phyloP scores from a whole-genome alignment of 192 early-diverging fungal genomes.

The Coemansia sp. region DNA sequence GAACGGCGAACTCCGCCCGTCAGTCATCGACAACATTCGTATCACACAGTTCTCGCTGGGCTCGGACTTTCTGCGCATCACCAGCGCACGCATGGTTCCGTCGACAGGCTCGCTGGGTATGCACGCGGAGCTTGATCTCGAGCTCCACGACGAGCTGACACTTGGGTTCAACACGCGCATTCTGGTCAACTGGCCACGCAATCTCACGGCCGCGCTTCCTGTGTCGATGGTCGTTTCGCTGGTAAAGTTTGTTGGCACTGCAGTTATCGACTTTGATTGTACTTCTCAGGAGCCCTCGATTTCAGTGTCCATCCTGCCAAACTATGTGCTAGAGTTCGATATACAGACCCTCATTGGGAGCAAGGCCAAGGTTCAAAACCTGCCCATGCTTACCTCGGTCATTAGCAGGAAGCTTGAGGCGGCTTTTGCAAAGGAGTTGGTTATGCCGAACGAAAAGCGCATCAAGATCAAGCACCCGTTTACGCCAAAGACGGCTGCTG shows the following conservation, averaged over 20 bases:
- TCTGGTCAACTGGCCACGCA: slow-evolving; percentile 94
- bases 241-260: slow-evolving; percentile 86
- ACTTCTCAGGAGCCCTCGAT: slow-evolving; percentile 32
- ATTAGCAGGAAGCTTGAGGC: slow-evolving; percentile 71
- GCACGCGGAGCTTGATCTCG: slow-evolving; percentile 67
- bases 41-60: slow-evolving; percentile 58
- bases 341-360: slow-evolving; percentile 90
- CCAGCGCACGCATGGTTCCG: slow-evolving; percentile 50
- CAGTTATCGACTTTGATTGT: slow-evolving; percentile 56
- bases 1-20: slow-evolving; percentile 50
- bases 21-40: slow-evolving; percentile 44
- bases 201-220: slow-evolving; percentile 85
- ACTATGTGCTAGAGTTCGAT: slow-evolving; percentile 83
- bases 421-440: slow-evolving; percentile 48
- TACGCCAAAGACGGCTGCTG: slow-evolving; percentile 29
- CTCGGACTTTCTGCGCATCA: slow-evolving; percentile 52
- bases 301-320: slow-evolving; percentile 53
- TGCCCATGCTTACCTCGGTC: slow-evolving; percentile 89
- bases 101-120: slow-evolving; percentile 43
- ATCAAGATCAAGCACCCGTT: slow-evolving; percentile 54
- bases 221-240: slow-evolving; percentile 84
- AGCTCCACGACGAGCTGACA: slow-evolving; percentile 90
- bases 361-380: slow-evolving; percentile 94
- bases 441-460: slow-evolving; percentile 48
- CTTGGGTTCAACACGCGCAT: slow-evolving; percentile 90